Evolutionary conservation across 129 eudicot species (phyloP).

Genomic region (Lactuca saligna): DNA sequence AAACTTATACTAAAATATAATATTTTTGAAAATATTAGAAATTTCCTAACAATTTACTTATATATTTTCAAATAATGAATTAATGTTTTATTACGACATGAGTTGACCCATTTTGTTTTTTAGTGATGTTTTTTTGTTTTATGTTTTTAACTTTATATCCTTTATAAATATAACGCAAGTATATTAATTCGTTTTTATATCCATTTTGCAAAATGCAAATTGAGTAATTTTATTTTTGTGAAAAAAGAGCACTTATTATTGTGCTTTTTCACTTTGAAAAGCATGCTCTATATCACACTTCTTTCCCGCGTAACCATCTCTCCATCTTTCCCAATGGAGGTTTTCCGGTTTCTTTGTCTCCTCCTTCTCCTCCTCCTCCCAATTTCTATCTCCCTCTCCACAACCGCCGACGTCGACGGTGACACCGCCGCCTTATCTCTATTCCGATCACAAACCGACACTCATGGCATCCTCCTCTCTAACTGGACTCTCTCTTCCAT

Average conservation of each 20-base stretch:
- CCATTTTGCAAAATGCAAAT: too few relatives aligned
- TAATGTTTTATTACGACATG: not conserved
- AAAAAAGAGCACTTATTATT: not conserved
- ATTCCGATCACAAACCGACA: constrained; percentile 80
- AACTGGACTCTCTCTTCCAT: constrained; percentile 73
- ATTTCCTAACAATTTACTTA: too few relatives aligned
- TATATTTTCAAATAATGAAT: too few relatives aligned
- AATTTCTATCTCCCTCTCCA: constrained; percentile 26
- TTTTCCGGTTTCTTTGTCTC: constrained; percentile 29
- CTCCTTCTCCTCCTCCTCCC: constrained; percentile 26
- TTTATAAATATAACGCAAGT: too few relatives aligned
- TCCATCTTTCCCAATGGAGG: constrained; percentile 33
- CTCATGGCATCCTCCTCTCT: constrained; percentile 71
- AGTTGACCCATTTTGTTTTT: not conserved
- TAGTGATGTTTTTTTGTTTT: too few relatives aligned
- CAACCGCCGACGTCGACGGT: constrained; percentile 35
- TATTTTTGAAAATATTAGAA: too few relatives aligned
- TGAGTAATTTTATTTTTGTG: too few relatives aligned
- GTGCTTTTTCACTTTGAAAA: constrained; percentile 32
- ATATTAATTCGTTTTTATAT: too few relatives aligned
- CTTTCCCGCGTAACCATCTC: constrained; percentile 44
- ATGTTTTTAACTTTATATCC: not conserved
- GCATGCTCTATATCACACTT: constrained; percentile 30
- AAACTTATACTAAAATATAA: too few relatives aligned
- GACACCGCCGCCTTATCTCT: constrained; percentile 83